Conservation (phyloP, 768 basidiomycete species). For the Asterophora lycoperdoides region DNA sequence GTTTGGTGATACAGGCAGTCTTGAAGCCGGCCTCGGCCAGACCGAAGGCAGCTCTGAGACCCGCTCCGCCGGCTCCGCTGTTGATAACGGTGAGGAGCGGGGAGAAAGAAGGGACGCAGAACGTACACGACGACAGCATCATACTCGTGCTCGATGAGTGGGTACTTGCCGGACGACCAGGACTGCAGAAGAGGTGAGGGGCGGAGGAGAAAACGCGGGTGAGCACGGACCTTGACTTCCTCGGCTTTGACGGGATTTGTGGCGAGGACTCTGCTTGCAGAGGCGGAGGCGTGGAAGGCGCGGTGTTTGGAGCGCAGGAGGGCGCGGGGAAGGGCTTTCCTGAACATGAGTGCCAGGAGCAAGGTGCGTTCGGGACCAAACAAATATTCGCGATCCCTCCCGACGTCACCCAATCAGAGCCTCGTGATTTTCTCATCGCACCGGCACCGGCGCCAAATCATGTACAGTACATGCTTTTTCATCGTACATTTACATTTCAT, state of each 20-base stretch:
- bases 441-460: slow-evolving; percentile 16
- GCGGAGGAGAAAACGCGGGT: slow-evolving; percentile 10
- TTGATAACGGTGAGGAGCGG: slow-evolving; percentile 4
- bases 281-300: slow-evolving; percentile 63
- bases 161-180: slow-evolving; percentile 86
- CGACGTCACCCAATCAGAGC: slow-evolving; percentile 35
- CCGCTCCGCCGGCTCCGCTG: slow-evolving; percentile 97
- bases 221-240: slow-evolving; percentile 63
- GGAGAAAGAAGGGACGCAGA: slow-evolving; percentile 1
- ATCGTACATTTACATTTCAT: neutral
- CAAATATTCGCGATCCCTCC: slow-evolving; percentile 25
- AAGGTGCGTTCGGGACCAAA: slow-evolving; percentile 14
- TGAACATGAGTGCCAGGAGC: slow-evolving; percentile 48
- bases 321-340: slow-evolving; percentile 55
- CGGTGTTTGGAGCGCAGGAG: slow-evolving; percentile 43
- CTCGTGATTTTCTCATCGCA: slow-evolving; percentile 37
- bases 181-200: slow-evolving; percentile 39
- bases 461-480: slow-evolving; percentile 10
- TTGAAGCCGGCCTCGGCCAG: slow-evolving; percentile 98
- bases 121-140: slow-evolving; percentile 98
- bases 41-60: slow-evolving; percentile 96
- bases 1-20: slow-evolving; percentile 98
- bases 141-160: slow-evolving; percentile 97
- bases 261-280: slow-evolving; percentile 57
- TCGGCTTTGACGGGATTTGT: slow-evolving; percentile 77